Evolutionary conservation across 1,284 basidiomycete genomes (phyloP), one percentile per base, ranked within the genome.

Genomic region (Fomitopsis schrenkii): DNA sequence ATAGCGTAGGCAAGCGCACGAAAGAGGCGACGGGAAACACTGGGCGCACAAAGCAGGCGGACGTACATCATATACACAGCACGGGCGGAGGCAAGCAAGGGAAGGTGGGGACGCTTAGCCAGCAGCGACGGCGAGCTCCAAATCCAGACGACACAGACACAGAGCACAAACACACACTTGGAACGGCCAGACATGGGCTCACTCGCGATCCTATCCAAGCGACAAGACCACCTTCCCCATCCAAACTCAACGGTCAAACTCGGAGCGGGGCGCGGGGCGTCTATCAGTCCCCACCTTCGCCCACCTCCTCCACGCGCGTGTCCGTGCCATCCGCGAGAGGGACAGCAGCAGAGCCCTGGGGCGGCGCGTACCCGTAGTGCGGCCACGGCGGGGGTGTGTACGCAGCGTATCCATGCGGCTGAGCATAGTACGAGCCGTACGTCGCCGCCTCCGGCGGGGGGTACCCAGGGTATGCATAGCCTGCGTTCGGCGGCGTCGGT

Each of bases 401-500:
- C 7, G 68, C 45, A 5, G 67, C 62, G 56, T 68, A 70, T 10
- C 63, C 66, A 15, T 63, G 67, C 35, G 67, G 66, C 17, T 55
- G 56, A 3, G 57, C 33, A 52, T 70, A 70, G 53, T 68, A 68
- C 36, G 61, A 60, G 19, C 64, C 58, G 50, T 67, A 66, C 6
- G 53, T 53, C 6, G 52, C 57, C 46, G 55, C 1, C 50, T 30
- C 53, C 5, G 19, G 22, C n/a, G 38, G n/a, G 9, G 68, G 64
- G 36, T 63, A 68, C 1, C 62, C 62, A 3, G 64, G 62, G 35
- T 66, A 67, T 28, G 53, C 63, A 44, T 59, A 61, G 42, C 48
- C 59, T 33, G 44, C 66, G n/a, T 61, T 60, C 2, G 71, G 69
- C 1, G 72, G 71, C 3, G 72, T 68, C 0, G 71, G 71, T 5